A percentile compares a stretch with the other conserved stretches of the same genome.
phyloP scores from a whole-genome alignment of 805 yeast species.

The Dipodascopsis uninucleata region DNA sequence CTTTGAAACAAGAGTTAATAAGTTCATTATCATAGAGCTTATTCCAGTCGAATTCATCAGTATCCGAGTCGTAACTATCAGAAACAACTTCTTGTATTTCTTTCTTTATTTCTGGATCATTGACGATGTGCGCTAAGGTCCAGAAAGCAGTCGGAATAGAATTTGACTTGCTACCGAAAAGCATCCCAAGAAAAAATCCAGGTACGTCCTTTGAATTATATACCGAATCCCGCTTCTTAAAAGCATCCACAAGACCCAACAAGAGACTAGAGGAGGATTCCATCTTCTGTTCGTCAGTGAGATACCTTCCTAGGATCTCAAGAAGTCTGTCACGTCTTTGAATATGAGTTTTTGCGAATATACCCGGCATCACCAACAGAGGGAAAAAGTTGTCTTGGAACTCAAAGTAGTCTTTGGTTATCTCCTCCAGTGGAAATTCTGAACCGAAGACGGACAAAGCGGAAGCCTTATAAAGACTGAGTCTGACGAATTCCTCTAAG shows the following conservation, averaged over 20 bases:
- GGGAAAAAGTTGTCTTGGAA: conserved; percentile 18
- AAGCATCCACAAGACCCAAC: conserved; percentile 2
- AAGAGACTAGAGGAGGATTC: conserved; percentile 6
- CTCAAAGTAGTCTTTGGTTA: conserved; percentile 6
- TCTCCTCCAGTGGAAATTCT: conserved; percentile 13
- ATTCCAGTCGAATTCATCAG: conserved; percentile 17
- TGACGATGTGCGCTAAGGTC: conserved; percentile 1
- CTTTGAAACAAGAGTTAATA: conserved; percentile 19
- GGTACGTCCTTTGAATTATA: conserved; percentile 9
- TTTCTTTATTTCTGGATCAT: not conserved
- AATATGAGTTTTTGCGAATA: conserved; percentile 12
- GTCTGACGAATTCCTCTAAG: conserved; percentile 4
- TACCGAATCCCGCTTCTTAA: not conserved
- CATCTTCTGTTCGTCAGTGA: conserved; percentile 7
- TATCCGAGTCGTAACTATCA: conserved; percentile 5
- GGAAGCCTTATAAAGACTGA: conserved; percentile 9
- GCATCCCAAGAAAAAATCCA: conserved; percentile 17
- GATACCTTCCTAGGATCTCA: conserved; percentile 8
- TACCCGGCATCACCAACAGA: conserved; percentile 11
- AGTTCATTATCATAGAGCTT: conserved; percentile 10
- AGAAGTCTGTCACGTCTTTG: conserved; percentile 17
- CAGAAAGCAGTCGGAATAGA: conserved; percentile 10
- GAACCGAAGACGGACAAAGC: conserved; percentile 18
- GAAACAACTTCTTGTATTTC: conserved; percentile 8
- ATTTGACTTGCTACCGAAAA: conserved; percentile 16